These are phyloP conservation scores for Calvatia gigantea DNA, from an alignment of 768 basidiomycete genomes.

Conservation along the genomic window DNA sequence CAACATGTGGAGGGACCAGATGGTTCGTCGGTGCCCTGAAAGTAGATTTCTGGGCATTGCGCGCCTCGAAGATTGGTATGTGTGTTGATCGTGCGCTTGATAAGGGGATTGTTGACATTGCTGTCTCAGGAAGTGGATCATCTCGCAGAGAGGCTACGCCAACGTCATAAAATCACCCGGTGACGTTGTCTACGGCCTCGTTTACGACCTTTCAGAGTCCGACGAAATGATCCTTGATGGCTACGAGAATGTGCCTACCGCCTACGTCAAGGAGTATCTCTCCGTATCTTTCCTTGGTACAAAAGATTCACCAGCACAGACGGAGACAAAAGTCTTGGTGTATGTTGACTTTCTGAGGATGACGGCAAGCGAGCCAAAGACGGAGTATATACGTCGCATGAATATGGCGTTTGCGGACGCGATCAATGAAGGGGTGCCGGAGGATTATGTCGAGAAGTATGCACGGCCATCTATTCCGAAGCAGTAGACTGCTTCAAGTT, in stretches of 20 bases:
- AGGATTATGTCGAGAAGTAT: conserved; percentile 40
- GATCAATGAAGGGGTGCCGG: conserved; percentile 32
- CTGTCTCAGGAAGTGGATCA: conserved; percentile 43
- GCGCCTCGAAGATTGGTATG: conserved; percentile 37
- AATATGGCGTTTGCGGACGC: conserved; percentile 43
- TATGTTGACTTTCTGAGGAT: conserved; percentile 37
- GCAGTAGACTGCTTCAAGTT: neutral
- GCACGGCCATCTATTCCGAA: conserved; percentile 39
- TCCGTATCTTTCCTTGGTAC: conserved; percentile 21
- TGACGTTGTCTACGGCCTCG: conserved; percentile 39
- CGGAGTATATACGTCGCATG: conserved; percentile 44
- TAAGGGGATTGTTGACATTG: neutral
- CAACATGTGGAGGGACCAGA: conserved; percentile 48
- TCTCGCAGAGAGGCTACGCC: conserved; percentile 40
- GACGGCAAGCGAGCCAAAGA: conserved; percentile 27
- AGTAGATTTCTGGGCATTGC: conserved; percentile 39
- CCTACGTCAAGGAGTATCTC: conserved; percentile 34
- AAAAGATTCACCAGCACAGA: neutral
- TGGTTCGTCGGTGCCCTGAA: conserved; percentile 44
- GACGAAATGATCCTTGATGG: conserved; percentile 42
- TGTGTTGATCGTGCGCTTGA: neutral
- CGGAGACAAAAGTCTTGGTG: conserved; percentile 28
- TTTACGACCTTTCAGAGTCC: conserved; percentile 36
- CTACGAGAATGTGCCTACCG: conserved; percentile 35
- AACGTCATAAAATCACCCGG: conserved; percentile 38